Base-by-base conservation (phyloP, 2,329 filamentous ascomycete genomes). In the Fusarium beomiforme region DNA sequence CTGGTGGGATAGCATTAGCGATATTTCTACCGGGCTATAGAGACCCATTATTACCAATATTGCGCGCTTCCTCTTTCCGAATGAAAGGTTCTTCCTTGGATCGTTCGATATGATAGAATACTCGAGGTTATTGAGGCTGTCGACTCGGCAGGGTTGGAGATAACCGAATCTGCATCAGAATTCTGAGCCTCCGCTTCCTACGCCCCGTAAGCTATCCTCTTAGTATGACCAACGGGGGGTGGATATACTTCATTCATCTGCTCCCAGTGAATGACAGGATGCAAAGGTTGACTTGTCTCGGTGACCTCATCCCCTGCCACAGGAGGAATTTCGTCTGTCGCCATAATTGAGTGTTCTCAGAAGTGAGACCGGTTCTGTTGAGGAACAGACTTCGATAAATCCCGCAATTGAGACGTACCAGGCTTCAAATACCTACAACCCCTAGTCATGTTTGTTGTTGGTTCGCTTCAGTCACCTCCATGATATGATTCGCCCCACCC, bases 111-210 rank as follows among this genome's bases (percentile, higher is more conserved):
- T 12, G 55, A 53, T 3, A 70, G 29, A 17, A 70, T 70, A 6
- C 67, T 70, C 6, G 68, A 70, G 6, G 49, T 53, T n/a, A 70
- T 67, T 8, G 68, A 70, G 13, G 69, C 68, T 19, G 68, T 71
- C 4, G 68, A 71, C 16, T 67, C 67, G 3, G 49, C 42, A 3
- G 50, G 56, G 3, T 46, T 41, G 2, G 63, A 57, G 29, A 68
- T 43, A 6, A 56, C 26, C 3, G 67, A 70, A 29, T 70, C 67
- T 13, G 23, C 26, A 24, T 71, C 67, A 11, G 37, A 8, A 11
- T 36, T 26, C 5, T 34, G 19, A 13, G 36, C 17, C 10, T 69
- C 51, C 24, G 37, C 53, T 14, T 44, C 53, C 59, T 63, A 12
- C 3, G 19, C 2, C 7, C 0, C 2, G 19, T 58, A 17, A 62